Conservation (phyloP, 306 rosid species). For the Ceratonia siliqua region DNA sequence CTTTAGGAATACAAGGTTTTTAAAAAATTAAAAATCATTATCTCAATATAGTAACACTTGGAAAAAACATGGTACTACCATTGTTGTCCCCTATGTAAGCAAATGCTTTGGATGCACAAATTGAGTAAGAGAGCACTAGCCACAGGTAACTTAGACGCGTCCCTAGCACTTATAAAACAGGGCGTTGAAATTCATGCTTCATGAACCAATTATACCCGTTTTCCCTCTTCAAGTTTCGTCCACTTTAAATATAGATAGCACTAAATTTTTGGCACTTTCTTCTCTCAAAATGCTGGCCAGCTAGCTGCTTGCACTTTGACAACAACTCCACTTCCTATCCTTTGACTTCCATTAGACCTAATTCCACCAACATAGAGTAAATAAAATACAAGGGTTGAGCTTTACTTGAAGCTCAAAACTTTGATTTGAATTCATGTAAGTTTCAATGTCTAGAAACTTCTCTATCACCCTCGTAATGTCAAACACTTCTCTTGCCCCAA, state of each 20-base stretch:
- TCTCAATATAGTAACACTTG: neutral
- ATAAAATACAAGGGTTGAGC: neutral
- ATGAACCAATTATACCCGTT: slow-evolving; percentile 23
- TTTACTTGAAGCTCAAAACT: neutral
- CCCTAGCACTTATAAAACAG: slow-evolving; percentile 29
- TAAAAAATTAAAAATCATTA: too few species aligned
- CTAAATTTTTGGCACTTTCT: slow-evolving; percentile 28
- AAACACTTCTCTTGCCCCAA: neutral
- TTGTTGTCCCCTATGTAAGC: neutral
- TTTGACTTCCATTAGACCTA: slow-evolving; percentile 31
- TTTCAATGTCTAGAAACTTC: neutral
- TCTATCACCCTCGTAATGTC: neutral
- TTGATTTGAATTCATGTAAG: neutral
- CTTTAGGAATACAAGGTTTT: too few species aligned
- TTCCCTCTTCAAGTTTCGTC: slow-evolving; percentile 5
- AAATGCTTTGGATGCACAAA: neutral
- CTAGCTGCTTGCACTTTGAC: slow-evolving; percentile 35
- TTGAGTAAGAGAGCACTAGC: neutral
- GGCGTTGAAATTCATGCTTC: slow-evolving; percentile 31
- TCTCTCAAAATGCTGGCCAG: slow-evolving; percentile 44
- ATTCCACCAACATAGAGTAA: neutral
- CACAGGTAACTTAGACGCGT: slow-evolving; percentile 41
- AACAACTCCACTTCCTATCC: slow-evolving; percentile 20
- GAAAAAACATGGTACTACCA: neutral
- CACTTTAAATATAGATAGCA: slow-evolving; percentile 33